Percentiles rank a stretch among this genome's conserved stretches.
phyloP scores from a whole-genome alignment of 139 green algal species.

The Micractinium sp. region DNA sequence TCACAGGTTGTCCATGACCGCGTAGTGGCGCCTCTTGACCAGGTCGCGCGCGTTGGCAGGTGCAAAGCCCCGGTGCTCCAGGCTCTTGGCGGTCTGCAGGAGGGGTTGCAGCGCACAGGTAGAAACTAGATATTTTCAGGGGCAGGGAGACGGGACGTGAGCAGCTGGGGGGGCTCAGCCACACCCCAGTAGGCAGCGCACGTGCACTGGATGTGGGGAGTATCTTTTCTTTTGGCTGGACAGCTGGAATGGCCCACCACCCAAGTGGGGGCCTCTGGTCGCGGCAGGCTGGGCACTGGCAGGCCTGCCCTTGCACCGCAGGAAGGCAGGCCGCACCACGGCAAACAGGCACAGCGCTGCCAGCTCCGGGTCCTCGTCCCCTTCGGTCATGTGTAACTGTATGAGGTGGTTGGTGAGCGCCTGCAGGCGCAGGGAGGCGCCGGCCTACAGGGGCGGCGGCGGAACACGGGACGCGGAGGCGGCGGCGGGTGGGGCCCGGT shows the following conservation, averaged over 20 bases:
- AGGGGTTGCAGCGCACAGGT: too few species aligned
- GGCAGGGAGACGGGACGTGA: too few species aligned
- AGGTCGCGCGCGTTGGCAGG: neutral
- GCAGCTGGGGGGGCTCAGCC: too few species aligned
- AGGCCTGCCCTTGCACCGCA: too few species aligned
- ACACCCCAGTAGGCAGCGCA: too few species aligned
- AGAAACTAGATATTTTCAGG: too few species aligned
- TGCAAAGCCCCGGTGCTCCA: neutral
- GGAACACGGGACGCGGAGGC: neutral
- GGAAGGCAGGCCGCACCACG: neutral
- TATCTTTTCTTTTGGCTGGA: too few species aligned
- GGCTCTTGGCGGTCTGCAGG: conserved; percentile 9
- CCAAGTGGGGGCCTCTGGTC: too few species aligned
- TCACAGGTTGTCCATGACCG: conserved; percentile 10
- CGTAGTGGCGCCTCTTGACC: neutral
- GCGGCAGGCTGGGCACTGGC: too few species aligned
- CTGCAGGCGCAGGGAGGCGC: conserved; percentile 6
- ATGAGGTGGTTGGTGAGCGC: conserved; percentile 18
- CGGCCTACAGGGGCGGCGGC: neutral
- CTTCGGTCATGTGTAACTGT: neutral
- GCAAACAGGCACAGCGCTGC: neutral
- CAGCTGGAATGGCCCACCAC: too few species aligned
- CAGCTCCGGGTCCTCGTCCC: too few species aligned
- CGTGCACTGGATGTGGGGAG: too few species aligned
- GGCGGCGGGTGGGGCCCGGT: neutral